These are phyloP conservation scores for Picea sitchensis DNA, from an alignment of 75 land plant species.

Conservation along the genomic window DNA sequence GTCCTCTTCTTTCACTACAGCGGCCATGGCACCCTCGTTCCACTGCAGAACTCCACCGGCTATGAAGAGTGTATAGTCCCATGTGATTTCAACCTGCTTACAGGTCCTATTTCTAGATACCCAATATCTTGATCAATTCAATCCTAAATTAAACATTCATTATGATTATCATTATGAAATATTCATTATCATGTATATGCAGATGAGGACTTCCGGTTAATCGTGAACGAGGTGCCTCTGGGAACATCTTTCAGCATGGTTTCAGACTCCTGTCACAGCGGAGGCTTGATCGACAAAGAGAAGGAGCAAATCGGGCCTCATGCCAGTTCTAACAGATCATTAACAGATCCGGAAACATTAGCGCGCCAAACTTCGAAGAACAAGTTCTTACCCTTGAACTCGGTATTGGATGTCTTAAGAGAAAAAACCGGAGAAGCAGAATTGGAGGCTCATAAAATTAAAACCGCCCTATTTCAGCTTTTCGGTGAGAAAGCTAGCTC, in stretches of 20 bases:
- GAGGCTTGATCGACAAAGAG: slow-evolving; percentile 71
- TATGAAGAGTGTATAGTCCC: no score
- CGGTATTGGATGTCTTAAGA: not conserved
- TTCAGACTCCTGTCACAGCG: slow-evolving; percentile 86
- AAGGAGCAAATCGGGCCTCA: slow-evolving; percentile 77
- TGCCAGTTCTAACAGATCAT: not conserved
- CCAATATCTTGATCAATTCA: no score
- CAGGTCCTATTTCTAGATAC: slow-evolving; percentile 22
- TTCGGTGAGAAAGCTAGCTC: not conserved
- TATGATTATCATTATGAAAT: no score
- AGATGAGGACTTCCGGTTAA: slow-evolving; percentile 75
- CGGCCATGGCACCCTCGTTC: no score
- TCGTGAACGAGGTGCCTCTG: slow-evolving; percentile 58
- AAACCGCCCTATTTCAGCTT: not conserved
- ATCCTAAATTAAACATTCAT: no score
- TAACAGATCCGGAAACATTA: not conserved
- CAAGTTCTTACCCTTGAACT: slow-evolving; percentile 1
- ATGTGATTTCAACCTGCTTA: slow-evolving; percentile 52
- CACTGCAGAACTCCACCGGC: no score
- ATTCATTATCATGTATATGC: slow-evolving; percentile 1
- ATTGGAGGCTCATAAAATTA: not conserved
- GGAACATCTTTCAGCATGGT: slow-evolving; percentile 70
- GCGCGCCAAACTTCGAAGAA: not conserved
- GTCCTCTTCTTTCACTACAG: no score
- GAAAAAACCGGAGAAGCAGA: slow-evolving; percentile 3